Evolutionary conservation across 805 yeast species (phyloP), one percentile per base, ranked within the genome.

Genomic region (Ogataea angusta): DNA sequence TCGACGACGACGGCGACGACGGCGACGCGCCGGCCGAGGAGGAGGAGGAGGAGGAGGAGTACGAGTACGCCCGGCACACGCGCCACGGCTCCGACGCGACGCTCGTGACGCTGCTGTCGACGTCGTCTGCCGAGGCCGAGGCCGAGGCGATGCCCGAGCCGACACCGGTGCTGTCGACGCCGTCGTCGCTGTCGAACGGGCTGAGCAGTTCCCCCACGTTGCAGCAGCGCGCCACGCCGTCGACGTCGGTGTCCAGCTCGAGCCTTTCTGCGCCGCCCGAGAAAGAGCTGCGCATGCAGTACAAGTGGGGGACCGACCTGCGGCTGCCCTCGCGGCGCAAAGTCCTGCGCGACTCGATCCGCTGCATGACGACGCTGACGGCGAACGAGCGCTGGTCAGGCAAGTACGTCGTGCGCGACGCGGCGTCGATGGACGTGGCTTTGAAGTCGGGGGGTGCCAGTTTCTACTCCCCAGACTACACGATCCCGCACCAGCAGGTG

Each of bases 321-420:
- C 36, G 32, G 13, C 25, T 48, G 10, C 60, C 60, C 2, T 43
- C 60, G 3, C 45, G 52, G 7, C 49, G 59, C 21, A 60, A 59
- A 31, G 38, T 59, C 3, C 23, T 63, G 26, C 46, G 63, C 15
- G 68, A 65, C 43, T 52, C 64, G 5, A 47, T 65, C 5, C 39
- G 68, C 12, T 65, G 69, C 40, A 64, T 65, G 60, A 47, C 57
- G 1, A 56, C 64, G 7, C 42, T 65, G 37, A 19, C 53, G 2
- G 52, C 60, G 6, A 59, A 57, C 41, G 68, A 65, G 27, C 49
- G 60, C 35, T 65, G 69, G 69, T 47, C 62, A 2, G 66, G 66
- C 13, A 47, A 49, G 17, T 55, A 23, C 25, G 29, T 63, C 12
- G 64, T 63, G 10, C 36, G 57, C 7, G 64, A 60, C 30, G 42